Evolutionary conservation across 208 protist genomes (phyloP).

Genomic region (Lotmaria passim): DNA sequence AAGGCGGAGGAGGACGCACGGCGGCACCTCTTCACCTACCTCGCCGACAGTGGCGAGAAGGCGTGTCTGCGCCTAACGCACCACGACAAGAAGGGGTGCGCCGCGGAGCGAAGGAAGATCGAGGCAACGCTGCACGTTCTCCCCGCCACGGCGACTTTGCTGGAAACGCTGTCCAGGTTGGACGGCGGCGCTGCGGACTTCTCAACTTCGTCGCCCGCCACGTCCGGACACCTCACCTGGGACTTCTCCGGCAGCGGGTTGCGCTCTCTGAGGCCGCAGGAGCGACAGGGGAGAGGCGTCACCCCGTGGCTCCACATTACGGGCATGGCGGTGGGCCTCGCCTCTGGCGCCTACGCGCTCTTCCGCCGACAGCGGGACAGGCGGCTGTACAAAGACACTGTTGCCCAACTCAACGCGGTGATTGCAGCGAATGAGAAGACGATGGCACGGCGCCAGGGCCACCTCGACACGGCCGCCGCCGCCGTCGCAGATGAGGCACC

Average conservation of each 20-base stretch:
- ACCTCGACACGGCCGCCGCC: slow-evolving; percentile 2
- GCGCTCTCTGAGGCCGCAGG: not conserved
- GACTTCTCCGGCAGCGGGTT: slow-evolving; percentile 17
- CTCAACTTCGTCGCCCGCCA: not conserved
- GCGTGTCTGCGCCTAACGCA: slow-evolving; percentile 21
- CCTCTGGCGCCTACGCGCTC: slow-evolving; percentile 20
- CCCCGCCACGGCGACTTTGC: not conserved
- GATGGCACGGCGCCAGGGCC: slow-evolving; percentile 1
- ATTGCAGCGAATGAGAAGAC: slow-evolving; percentile 14
- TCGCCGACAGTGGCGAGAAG: slow-evolving; percentile 11
- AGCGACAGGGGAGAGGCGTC: not conserved
- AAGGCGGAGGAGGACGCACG: not conserved
- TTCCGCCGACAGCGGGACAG: slow-evolving; percentile 21
- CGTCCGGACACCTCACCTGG: slow-evolving; percentile 9
- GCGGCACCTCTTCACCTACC: slow-evolving; percentile 2
- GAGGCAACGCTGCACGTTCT: slow-evolving; percentile 16
- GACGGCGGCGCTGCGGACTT: not conserved
- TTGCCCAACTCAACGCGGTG: slow-evolving; percentile 24
- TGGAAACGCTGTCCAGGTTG: slow-evolving; percentile 3
- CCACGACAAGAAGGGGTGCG: slow-evolving; percentile 9
- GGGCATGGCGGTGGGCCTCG: slow-evolving; percentile 10
- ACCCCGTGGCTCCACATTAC: slow-evolving; percentile 15
- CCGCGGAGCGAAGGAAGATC: slow-evolving; percentile 8
- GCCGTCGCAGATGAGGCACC: slow-evolving; percentile 8
- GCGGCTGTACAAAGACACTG: slow-evolving; percentile 20